phyloP scores from a whole-genome alignment of 495 filamentous ascomycete species.

The Tuber melanosporum region DNA sequence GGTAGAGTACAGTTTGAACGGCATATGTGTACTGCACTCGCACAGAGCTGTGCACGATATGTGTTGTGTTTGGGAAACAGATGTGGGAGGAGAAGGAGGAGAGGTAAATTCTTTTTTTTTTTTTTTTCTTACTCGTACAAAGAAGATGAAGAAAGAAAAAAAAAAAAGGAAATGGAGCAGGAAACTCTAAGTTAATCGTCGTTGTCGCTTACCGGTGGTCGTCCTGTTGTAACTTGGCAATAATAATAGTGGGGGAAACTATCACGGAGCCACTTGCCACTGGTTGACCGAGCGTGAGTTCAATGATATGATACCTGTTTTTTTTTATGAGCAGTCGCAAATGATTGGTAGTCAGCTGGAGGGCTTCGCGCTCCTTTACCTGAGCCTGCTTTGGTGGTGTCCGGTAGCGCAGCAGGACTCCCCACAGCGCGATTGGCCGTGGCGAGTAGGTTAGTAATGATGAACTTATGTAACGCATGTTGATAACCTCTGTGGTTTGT shows the following conservation, averaged over 20 bases:
- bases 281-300: conserved; percentile 8
- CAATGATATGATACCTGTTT: neutral
- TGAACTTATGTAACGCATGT: neutral
- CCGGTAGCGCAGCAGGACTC: neutral
- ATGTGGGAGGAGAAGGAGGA: neutral
- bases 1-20: neutral
- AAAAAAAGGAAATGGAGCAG: neutral
- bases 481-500: neutral
- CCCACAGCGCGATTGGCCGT: neutral
- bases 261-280: conserved; percentile 24
- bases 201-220: neutral
- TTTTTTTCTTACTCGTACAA: too few relatives aligned
- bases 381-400: neutral
- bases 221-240: neutral
- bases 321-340: conserved; percentile 32
- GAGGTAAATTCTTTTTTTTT: neutral
- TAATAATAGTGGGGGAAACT: conserved; percentile 1
- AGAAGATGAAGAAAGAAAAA: neutral
- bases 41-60: neutral
- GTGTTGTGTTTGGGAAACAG: neutral
- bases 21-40: neutral
- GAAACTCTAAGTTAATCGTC: neutral
- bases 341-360: conserved; percentile 30
- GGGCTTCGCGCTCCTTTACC: neutral
- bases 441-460: neutral